Conservation (phyloP, 371 early-diverging fungal species). For the Syncephalis fuscata region DNA sequence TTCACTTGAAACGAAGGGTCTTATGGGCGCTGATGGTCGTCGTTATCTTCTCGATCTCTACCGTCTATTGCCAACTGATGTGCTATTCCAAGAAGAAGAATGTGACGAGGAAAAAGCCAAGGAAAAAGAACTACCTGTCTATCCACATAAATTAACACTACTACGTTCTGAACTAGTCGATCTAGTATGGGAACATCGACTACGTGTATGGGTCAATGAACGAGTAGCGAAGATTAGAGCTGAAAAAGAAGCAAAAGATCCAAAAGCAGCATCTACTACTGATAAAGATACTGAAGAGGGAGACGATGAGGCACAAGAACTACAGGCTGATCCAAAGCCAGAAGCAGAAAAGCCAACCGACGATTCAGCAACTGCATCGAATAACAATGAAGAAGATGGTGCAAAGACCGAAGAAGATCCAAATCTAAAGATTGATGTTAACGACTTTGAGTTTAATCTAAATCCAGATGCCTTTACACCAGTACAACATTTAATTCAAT, state of each 20-base stretch:
- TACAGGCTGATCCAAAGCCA: constrained; percentile 5
- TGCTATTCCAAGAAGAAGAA: constrained; percentile 66
- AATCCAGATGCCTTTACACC: constrained; percentile 67
- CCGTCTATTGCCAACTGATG: constrained; percentile 79
- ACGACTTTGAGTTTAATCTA: constrained; percentile 53
- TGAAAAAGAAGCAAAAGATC: constrained; percentile 11
- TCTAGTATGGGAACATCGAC: constrained; percentile 62
- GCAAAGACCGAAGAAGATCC: constrained; percentile 5
- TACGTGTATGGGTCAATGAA: constrained; percentile 42
- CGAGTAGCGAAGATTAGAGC: constrained; percentile 16
- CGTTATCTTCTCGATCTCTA: constrained; percentile 83
- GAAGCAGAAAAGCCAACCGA: constrained; percentile 7
- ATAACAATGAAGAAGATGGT: not conserved
- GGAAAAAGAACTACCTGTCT: constrained; percentile 30
- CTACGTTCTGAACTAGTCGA: constrained; percentile 80
- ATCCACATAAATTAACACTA: constrained; percentile 78
- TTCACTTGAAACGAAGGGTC: constrained; percentile 83
- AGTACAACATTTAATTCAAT: constrained; percentile 17
- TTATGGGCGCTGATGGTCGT: constrained; percentile 80
- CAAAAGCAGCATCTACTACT: too few species aligned
- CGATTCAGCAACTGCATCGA: not conserved
- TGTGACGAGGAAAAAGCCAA: constrained; percentile 21
- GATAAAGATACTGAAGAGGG: constrained; percentile 8
- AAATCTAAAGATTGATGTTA: constrained; percentile 26
- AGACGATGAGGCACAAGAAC: constrained; percentile 13